phyloP scores from a whole-genome alignment of 2,329 filamentous ascomycete species.

The Botrytis pseudocinerea region DNA sequence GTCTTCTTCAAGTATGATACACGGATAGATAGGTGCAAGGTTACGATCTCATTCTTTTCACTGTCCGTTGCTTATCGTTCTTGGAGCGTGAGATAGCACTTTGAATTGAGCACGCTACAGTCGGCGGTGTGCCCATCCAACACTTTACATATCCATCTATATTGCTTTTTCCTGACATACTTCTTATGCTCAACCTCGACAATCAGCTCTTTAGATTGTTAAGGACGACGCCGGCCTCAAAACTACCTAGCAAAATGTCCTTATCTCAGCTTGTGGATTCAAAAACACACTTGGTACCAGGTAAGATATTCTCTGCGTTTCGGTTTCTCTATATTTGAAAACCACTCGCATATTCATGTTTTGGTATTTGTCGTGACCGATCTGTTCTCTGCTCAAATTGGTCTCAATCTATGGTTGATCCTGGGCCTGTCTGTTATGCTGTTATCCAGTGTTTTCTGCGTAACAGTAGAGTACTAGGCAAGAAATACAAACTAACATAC shows the following conservation, averaged over 20 bases:
- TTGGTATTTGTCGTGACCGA: background rate
- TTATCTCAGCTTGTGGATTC: conserved; percentile 37
- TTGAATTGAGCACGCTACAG: background rate
- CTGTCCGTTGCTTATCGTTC: background rate
- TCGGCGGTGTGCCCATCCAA: background rate
- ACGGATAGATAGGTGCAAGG: background rate
- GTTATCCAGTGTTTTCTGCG: no score
- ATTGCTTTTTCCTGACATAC: background rate
- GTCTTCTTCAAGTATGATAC: background rate
- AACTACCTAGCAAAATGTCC: conserved; percentile 28
- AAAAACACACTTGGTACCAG: conserved; percentile 26
- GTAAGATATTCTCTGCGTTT: conserved; percentile 11
- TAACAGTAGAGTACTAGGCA: no score
- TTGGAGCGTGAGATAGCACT: background rate
- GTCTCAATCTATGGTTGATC: background rate
- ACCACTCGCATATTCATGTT: background rate
- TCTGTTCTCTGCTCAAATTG: background rate
- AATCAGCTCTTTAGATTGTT: conserved; percentile 4
- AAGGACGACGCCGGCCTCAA: background rate
- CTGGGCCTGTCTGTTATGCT: background rate
- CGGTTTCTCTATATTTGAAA: background rate
- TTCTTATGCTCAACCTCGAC: conserved; percentile 11
- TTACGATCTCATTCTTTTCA: background rate
- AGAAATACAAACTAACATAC: conserved; percentile 11
- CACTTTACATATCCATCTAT: background rate